These are phyloP conservation scores for Emericellopsis atlantica DNA, from an alignment of 2,329 filamentous ascomycete species.

Conservation along the genomic window DNA sequence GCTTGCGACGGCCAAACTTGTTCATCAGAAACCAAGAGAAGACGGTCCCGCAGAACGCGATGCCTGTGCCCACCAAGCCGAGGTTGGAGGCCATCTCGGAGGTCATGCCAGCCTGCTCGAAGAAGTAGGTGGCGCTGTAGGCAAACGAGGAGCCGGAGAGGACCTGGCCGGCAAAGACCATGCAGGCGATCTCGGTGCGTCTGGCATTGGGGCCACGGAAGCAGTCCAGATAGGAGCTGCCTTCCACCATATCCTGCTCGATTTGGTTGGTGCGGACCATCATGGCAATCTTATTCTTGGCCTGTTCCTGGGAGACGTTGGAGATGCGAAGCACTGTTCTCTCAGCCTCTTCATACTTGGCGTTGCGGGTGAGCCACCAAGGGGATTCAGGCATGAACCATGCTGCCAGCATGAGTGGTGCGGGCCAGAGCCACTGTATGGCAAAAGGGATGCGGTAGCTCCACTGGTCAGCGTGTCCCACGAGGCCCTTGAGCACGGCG, in stretches of 20 bases:
- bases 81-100: constrained; percentile 9
- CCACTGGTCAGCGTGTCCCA: too few species aligned
- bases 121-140: constrained; percentile 28
- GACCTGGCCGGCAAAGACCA: constrained; percentile 28
- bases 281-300: constrained; percentile 27
- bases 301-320: constrained; percentile 18
- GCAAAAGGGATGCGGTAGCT: too few species aligned
- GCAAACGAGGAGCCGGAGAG: constrained; percentile 24
- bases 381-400: constrained; percentile 27
- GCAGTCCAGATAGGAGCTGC: constrained; percentile 30
- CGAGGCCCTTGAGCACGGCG: too few species aligned
- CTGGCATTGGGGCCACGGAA: constrained; percentile 33
- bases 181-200: constrained; percentile 29
- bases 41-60: constrained; percentile 23
- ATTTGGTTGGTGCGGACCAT: constrained; percentile 36
- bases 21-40: constrained; percentile 21
- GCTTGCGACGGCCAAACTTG: constrained; percentile 21
- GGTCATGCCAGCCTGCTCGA: constrained; percentile 21
- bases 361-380: constrained; percentile 27
- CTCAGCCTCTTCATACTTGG: constrained; percentile 16
- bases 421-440: too few species aligned
- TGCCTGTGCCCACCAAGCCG: constrained; percentile 11
- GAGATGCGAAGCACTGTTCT: constrained; percentile 25
- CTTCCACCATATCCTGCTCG: constrained; percentile 24
- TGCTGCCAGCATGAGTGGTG: constrained; percentile 21